A percentile compares a stretch with the other conserved stretches of the same genome.
phyloP scores from a whole-genome alignment of 1,284 basidiomycete species.

The Cryptococcus sp. region DNA sequence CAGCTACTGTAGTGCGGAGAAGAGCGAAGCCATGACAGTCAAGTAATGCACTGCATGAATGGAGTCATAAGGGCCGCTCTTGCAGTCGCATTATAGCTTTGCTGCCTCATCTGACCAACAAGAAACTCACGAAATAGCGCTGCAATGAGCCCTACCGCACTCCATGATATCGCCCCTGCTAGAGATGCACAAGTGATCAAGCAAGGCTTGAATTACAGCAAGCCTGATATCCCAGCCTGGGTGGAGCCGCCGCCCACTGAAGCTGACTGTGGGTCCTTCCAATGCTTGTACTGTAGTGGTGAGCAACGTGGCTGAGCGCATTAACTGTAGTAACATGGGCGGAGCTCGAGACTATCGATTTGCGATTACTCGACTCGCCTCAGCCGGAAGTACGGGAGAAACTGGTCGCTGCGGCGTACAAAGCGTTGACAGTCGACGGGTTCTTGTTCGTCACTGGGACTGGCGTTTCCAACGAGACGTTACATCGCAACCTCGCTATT shows the following conservation, averaged over 20 bases:
- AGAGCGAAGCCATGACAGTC: no score
- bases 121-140: no score
- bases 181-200: neutral
- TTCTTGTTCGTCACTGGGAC: conserved; percentile 26
- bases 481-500: conserved; percentile 24
- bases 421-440: conserved; percentile 23
- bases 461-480: conserved; percentile 19
- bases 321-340: conserved; percentile 20
- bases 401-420: conserved; percentile 14
- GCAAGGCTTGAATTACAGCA: neutral
- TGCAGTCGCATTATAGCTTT: no score
- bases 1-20: no score
- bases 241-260: conserved; percentile 16
- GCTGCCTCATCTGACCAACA: no score
- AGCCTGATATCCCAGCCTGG: conserved; percentile 14
- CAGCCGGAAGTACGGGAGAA: conserved; percentile 13
- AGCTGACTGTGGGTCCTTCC: conserved; percentile 12
- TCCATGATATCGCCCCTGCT: neutral
- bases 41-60: no score
- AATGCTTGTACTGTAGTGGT: neutral
- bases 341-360: conserved; percentile 23
- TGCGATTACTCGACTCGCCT: conserved; percentile 18
- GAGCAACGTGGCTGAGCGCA: no score
- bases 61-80: no score
- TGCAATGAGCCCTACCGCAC: conserved; percentile 7